These are phyloP conservation scores for Pseudocercospora crystallina DNA, from an alignment of 2,329 filamentous ascomycete genomes.

Conservation along the genomic window DNA sequence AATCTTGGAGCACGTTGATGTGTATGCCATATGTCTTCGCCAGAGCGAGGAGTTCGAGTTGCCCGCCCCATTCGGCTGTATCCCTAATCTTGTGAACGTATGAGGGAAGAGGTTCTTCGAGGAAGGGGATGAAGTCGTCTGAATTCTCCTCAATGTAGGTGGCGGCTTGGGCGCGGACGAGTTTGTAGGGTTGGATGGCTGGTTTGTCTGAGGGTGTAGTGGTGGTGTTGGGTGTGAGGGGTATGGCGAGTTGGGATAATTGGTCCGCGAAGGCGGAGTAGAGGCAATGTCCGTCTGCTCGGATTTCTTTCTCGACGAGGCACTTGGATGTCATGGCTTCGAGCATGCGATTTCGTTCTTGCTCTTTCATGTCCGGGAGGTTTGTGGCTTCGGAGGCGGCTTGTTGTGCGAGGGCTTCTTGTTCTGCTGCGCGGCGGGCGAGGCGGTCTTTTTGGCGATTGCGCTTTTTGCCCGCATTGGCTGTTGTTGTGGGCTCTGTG, in stretches of 20 bases:
- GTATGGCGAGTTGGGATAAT: slow-evolving; percentile 52
- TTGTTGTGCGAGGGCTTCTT: slow-evolving; percentile 65
- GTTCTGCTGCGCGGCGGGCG: slow-evolving; percentile 82
- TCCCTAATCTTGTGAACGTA: slow-evolving; percentile 77
- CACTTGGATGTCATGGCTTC: slow-evolving; percentile 62
- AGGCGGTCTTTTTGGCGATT: slow-evolving; percentile 91
- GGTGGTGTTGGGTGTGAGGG: slow-evolving; percentile 27
- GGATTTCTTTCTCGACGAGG: slow-evolving; percentile 74
- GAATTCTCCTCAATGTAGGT: slow-evolving; percentile 71
- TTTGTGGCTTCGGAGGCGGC: slow-evolving; percentile 73
- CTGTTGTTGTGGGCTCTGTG: slow-evolving; percentile 23
- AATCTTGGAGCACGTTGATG: slow-evolving; percentile 80
- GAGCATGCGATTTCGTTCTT: slow-evolving; percentile 71
- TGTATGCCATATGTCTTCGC: slow-evolving; percentile 75
- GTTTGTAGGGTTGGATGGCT: slow-evolving; percentile 55
- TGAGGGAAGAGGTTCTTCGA: slow-evolving; percentile 73
- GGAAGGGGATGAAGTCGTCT: slow-evolving; percentile 81
- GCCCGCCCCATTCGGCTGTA: slow-evolving; percentile 94
- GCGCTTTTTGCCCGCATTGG: slow-evolving; percentile 61
- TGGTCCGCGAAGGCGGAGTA: slow-evolving; percentile 92
- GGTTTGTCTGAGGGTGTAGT: slow-evolving; percentile 16
- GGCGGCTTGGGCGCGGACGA: slow-evolving; percentile 69
- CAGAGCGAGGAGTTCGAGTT: slow-evolving; percentile 83
- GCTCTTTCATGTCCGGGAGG: slow-evolving; percentile 70
- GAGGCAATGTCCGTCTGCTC: slow-evolving; percentile 89